These are phyloP conservation scores for Bacidia rubella DNA, from an alignment of 495 filamentous ascomycete species.

Conservation along the genomic window DNA sequence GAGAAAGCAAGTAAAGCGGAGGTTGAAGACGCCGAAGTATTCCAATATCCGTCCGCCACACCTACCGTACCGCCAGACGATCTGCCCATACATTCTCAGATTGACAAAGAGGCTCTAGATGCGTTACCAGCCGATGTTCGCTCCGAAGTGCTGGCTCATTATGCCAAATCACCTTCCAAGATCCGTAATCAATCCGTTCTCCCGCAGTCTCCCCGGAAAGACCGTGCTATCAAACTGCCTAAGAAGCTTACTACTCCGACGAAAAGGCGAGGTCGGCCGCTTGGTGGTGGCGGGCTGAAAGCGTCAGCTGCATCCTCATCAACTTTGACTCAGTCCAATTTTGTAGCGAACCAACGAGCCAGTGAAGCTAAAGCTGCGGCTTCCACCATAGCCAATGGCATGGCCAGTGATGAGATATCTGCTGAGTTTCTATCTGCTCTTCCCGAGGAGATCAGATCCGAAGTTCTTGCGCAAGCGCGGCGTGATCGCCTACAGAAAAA, in stretches of 20 bases:
- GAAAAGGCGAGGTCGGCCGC: constrained; percentile 38
- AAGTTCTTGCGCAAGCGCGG: constrained; percentile 61
- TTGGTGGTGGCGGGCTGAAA: constrained; percentile 34
- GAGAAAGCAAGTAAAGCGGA: no score
- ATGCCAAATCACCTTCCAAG: constrained; percentile 28
- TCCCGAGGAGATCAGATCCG: constrained; percentile 63
- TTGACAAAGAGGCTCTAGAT: constrained; percentile 61
- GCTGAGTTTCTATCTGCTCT: constrained; percentile 65
- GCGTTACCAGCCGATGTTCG: constrained; percentile 74
- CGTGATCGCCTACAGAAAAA: constrained; percentile 39
- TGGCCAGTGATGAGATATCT: constrained; percentile 37
- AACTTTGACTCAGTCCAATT: constrained; percentile 51
- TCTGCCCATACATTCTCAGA: constrained; percentile 40
- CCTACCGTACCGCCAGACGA: constrained; percentile 13
- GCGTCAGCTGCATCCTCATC: constrained; percentile 27
- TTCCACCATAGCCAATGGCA: neutral
- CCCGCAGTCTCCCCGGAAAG: constrained; percentile 46
- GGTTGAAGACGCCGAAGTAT: neutral
- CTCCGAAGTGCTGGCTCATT: constrained; percentile 61
- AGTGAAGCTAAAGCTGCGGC: neutral
- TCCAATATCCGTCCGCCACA: constrained; percentile 19
- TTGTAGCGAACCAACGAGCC: constrained; percentile 29
- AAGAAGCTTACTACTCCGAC: constrained; percentile 42
- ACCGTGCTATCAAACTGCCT: constrained; percentile 27
- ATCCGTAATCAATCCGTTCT: constrained; percentile 28